A percentile compares a stretch with the other conserved stretches of the same genome.
Conservation (phyloP, 1,284 basidiomycete genomes). For the Lentinus polychrous region DNA sequence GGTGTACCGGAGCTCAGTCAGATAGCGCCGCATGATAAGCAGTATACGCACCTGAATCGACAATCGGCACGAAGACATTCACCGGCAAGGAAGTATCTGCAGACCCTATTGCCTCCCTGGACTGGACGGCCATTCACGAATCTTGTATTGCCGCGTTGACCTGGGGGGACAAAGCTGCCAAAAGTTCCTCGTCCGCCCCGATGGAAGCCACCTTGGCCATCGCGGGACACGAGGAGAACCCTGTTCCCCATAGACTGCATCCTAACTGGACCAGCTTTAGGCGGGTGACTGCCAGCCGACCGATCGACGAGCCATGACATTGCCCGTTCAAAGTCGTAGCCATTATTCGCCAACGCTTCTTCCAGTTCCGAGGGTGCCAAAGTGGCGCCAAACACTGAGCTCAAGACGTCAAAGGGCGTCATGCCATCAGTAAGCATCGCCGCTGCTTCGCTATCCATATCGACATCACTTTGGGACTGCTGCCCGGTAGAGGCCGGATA, state of each 20-base stretch:
- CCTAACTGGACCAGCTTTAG: slow-evolving; percentile 35
- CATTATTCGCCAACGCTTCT: slow-evolving; percentile 82
- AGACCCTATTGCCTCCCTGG: slow-evolving; percentile 70
- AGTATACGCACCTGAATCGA: slow-evolving; percentile 77
- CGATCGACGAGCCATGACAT: slow-evolving; percentile 90
- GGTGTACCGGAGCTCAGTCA: slow-evolving; percentile 5
- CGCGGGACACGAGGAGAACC: slow-evolving; percentile 55
- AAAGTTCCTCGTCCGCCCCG: slow-evolving; percentile 42
- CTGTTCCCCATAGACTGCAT: slow-evolving; percentile 57
- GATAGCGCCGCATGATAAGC: not conserved
- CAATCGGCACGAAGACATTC: slow-evolving; percentile 96
- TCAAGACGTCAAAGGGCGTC: slow-evolving; percentile 95
- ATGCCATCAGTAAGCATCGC: slow-evolving; percentile 78
- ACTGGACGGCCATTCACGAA: slow-evolving; percentile 50
- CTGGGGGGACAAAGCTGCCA: slow-evolving; percentile 16
- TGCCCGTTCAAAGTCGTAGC: slow-evolving; percentile 91
- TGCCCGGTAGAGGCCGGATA: slow-evolving; percentile 1
- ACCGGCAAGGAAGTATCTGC: slow-evolving; percentile 93
- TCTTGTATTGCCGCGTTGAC: slow-evolving; percentile 37
- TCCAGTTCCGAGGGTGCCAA: slow-evolving; percentile 88
- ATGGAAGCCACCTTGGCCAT: slow-evolving; percentile 28
- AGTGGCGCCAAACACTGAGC: slow-evolving; percentile 86
- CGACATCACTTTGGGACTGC: slow-evolving; percentile 22
- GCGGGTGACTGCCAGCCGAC: slow-evolving; percentile 38
- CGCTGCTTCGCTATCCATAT: slow-evolving; percentile 47